Evolutionary conservation across 2,329 filamentous ascomycete genomes (phyloP).

Genomic region (Ophiostoma ips): DNA sequence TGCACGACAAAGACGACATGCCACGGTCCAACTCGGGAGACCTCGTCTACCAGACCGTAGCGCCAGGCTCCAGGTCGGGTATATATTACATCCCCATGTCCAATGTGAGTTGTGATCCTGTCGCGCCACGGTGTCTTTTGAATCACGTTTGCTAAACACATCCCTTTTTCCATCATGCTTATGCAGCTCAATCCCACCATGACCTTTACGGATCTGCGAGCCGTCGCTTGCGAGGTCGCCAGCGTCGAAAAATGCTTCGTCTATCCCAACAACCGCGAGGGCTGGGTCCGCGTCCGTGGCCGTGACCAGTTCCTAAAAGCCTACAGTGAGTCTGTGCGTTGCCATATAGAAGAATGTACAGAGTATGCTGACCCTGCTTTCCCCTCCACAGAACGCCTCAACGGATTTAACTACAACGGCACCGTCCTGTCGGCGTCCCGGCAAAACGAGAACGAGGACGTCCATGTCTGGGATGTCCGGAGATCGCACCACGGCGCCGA

Average conservation of each 20-base stretch:
- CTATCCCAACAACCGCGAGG: slow-evolving; percentile 2
- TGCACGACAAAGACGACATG: too few species aligned
- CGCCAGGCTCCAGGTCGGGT: slow-evolving; percentile 1
- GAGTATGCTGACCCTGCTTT: too few species aligned
- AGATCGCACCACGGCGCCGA: background rate
- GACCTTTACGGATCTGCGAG: slow-evolving; percentile 4
- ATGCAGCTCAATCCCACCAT: slow-evolving; percentile 3
- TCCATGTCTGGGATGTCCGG: slow-evolving; percentile 6
- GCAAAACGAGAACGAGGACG: slow-evolving; percentile 2
- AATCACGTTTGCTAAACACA: background rate
- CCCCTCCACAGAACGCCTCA: slow-evolving; percentile 3
- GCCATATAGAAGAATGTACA: too few species aligned
- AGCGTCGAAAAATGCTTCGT: slow-evolving; percentile 9
- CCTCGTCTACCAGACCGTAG: background rate
- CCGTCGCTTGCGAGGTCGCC: background rate
- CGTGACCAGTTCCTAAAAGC: background rate
- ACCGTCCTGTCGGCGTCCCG: slow-evolving; percentile 2
- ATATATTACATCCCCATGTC: slow-evolving; percentile 9
- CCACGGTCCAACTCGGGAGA: background rate
- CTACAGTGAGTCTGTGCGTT: slow-evolving; percentile 1
- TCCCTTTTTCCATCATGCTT: background rate
- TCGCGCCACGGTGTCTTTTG: background rate
- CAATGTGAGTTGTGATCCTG: slow-evolving; percentile 7
- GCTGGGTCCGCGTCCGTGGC: slow-evolving; percentile 9
- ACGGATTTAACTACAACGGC: slow-evolving; percentile 2